phyloP scores from a whole-genome alignment of 2,329 filamentous ascomycete genomes.

The Cladorrhinum sp. region DNA sequence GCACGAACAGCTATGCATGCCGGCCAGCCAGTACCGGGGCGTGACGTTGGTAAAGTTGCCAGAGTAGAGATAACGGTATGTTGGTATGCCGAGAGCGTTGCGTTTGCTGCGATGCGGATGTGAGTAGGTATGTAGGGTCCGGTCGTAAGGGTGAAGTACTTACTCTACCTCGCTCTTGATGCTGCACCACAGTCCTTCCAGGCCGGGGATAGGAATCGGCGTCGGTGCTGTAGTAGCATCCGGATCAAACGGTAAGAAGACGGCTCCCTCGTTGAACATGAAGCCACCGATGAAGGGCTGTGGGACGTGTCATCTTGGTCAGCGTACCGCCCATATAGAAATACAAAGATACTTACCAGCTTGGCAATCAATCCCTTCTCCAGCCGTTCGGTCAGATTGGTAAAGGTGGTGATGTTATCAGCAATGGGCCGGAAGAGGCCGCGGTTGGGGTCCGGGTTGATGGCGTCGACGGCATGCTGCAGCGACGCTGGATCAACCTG shows the following conservation, averaged over 20 bases:
- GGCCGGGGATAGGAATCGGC: not conserved
- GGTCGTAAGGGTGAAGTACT: conserved; percentile 28
- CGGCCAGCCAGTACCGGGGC: conserved; percentile 28
- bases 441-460: not conserved
- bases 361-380: conserved; percentile 29
- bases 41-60: conserved; percentile 32
- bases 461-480: conserved; percentile 29
- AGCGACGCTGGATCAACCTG: conserved; percentile 27
- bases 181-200: not conserved
- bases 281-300: not conserved
- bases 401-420: conserved; percentile 34
- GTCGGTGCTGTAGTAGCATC: not conserved
- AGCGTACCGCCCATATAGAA: not conserved
- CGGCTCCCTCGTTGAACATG: not conserved
- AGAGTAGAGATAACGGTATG: conserved; percentile 30
- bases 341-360: conserved; percentile 25
- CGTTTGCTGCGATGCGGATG: too few relatives aligned
- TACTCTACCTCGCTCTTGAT: not conserved
- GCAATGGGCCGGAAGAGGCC: conserved; percentile 31
- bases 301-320: not conserved
- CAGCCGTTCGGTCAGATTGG: conserved; percentile 33
- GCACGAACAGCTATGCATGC: not conserved
- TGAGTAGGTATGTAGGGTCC: conserved; percentile 16
- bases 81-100: conserved; percentile 15
- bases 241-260: not conserved